A percentile compares a stretch with the other conserved stretches of the same genome.
Evolutionary conservation across 129 eudicot species (phyloP).

Genomic region (Centella asiatica): DNA sequence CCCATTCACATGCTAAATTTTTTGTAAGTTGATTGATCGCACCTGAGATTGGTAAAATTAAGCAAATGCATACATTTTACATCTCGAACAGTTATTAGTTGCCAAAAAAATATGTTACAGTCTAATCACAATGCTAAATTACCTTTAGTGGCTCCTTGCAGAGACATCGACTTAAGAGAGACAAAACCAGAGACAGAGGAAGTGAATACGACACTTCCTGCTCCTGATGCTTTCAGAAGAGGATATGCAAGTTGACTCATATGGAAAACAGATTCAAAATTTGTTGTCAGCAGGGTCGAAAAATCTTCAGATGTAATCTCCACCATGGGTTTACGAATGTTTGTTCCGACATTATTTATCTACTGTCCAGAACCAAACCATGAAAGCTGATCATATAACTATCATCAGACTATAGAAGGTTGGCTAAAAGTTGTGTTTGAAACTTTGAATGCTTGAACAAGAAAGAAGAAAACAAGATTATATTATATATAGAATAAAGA

Average conservation of each 20-base stretch:
- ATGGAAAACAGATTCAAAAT: slow-evolving; percentile 65
- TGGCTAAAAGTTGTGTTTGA: no score
- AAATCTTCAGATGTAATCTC: slow-evolving; percentile 54
- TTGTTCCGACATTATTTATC: slow-evolving; percentile 71
- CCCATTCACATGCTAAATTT: slow-evolving; percentile 84
- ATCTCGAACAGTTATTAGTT: not conserved
- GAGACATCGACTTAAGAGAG: slow-evolving; percentile 48
- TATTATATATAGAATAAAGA: no score
- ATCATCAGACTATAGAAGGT: not conserved
- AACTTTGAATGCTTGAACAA: not conserved
- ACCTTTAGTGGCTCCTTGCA: slow-evolving; percentile 76
- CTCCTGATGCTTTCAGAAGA: slow-evolving; percentile 45
- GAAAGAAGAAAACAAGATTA: not conserved
- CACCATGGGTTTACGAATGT: slow-evolving; percentile 47
- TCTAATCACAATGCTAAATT: slow-evolving; percentile 1
- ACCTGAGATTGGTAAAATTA: slow-evolving; percentile 21
- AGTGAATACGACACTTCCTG: slow-evolving; percentile 59
- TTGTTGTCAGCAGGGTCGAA: slow-evolving; percentile 46
- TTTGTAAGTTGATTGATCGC: slow-evolving; percentile 67
- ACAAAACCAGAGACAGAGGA: slow-evolving; percentile 67
- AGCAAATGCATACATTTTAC: not conserved
- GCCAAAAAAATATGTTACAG: not conserved
- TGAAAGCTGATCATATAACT: slow-evolving; percentile 7
- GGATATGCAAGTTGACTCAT: slow-evolving; percentile 64
- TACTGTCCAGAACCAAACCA: slow-evolving; percentile 28